A percentile compares a stretch with the other conserved stretches of the same genome.
phyloP scores from a whole-genome alignment of 257 asterid species.

The Nicotiana knightiana region DNA sequence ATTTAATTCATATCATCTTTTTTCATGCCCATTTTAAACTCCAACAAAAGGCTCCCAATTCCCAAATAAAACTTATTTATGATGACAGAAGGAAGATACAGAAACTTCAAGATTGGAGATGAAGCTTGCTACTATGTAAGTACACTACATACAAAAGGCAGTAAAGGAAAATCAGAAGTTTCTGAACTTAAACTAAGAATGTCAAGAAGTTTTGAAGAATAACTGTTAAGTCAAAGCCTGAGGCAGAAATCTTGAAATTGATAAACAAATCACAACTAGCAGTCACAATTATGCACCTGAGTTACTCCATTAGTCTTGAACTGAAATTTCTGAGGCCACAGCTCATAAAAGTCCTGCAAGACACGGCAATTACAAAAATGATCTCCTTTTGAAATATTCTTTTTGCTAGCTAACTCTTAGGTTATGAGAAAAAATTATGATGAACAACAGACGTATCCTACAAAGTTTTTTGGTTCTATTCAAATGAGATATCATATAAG shows the following conservation, averaged over 20 bases:
- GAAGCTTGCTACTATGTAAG: not conserved
- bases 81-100: not conserved
- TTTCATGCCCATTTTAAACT: not conserved
- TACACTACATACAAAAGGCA: not conserved
- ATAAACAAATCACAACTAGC: not conserved
- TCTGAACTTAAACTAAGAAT: not conserved
- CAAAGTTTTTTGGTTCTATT: not conserved
- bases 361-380: constrained; percentile 1
- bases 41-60: not conserved
- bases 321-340: constrained; percentile 46
- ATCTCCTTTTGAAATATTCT: not conserved
- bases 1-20: not conserved
- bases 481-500: not conserved
- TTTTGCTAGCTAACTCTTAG: not conserved
- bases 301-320: constrained; percentile 51
- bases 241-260: constrained; percentile 5
- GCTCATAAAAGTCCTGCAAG: constrained; percentile 38
- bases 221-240: not conserved
- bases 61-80: not conserved
- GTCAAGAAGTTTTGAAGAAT: not conserved
- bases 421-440: not conserved
- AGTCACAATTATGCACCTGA: constrained; percentile 26
- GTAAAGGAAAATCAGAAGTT: not conserved
- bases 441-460: not conserved
- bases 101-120: not conserved